Conservation (phyloP, 805 yeast genomes). For the Saccharomycopsis capsularis region DNA sequence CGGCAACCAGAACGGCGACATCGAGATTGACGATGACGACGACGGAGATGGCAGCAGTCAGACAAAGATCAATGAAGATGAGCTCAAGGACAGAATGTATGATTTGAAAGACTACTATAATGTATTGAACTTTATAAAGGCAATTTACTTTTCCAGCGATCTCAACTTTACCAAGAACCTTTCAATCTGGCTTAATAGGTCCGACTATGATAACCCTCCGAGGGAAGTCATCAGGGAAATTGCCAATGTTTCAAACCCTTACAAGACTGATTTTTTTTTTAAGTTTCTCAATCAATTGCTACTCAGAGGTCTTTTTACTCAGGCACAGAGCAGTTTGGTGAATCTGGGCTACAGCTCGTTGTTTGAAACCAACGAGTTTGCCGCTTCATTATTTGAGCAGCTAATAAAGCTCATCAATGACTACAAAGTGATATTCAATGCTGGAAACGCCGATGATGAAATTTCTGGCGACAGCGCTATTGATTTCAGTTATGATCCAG, state of each 20-base stretch:
- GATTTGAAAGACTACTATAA: slow-evolving; percentile 41
- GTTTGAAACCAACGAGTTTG: slow-evolving; percentile 15
- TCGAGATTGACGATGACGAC: slow-evolving; percentile 1
- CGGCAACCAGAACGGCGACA: background rate
- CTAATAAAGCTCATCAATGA: slow-evolving; percentile 24
- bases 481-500: background rate
- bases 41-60: background rate
- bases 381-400: slow-evolving; percentile 8
- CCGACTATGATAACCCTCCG: slow-evolving; percentile 56
- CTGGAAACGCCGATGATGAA: slow-evolving; percentile 4
- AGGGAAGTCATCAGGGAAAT: slow-evolving; percentile 42
- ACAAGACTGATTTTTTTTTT: slow-evolving; percentile 53
- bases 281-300: slow-evolving; percentile 48
- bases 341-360: slow-evolving; percentile 39
- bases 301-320: slow-evolving; percentile 53
- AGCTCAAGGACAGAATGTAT: slow-evolving; percentile 24
- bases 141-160: slow-evolving; percentile 40
- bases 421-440: slow-evolving; percentile 8
- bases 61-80: background rate
- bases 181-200: slow-evolving; percentile 59
- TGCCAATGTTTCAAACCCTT: slow-evolving; percentile 38
- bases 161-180: slow-evolving; percentile 39
- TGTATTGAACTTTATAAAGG: slow-evolving; percentile 52
- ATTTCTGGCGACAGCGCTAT: background rate
- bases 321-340: slow-evolving; percentile 44